Base-by-base conservation (phyloP, 768 basidiomycete species). In the Russula olivacea region DNA sequence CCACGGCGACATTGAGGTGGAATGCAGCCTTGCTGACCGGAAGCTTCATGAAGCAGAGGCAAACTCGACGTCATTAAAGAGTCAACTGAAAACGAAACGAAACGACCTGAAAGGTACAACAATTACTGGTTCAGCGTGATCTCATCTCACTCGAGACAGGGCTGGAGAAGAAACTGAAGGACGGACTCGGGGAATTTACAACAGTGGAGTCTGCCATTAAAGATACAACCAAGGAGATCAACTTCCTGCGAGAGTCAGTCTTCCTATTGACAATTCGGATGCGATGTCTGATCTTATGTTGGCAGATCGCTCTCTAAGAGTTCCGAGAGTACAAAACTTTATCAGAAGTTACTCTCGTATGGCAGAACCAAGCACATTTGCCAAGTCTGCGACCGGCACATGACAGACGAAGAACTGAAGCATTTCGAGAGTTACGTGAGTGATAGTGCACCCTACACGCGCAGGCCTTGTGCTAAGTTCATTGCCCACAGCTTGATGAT, bases 341-440 rank as follows among this genome's bases (percentile, higher is more conserved):
- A 83, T 61, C 76, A 84, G 61, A 71, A 72, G 1, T 68, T 91
- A 34, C 77, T 92, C 45, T 74, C 76, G 17, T 72, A 74, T 1
- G 91, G 88, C 38, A 82, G 82, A 70, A 75, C 78, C 55, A 82
- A 86, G 65, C 85, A 88, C 69, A 73, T 78, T 0, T 99, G 96
- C 69, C 77, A 82, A 12, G 85, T 85, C 9, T 98, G 96, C 71
- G 84, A 85, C 68, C 83, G 94, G 1, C 77, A 77, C 43, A 74
- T 98, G 70, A 75, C 81, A 23, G 79, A 81, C 30, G 69, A 71
- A 2, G 86, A 86, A 49, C 67, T 82, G 51, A 74, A 74, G 0
- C 78, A 80, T 0, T 90, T 94, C 64, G 88, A 94, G 72, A 81
- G 79, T 74, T 84, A 84, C 69, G 67, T 68, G 15, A 30, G 62